Base-by-base conservation (phyloP, 1,284 basidiomycete species). In the Trichosporon sp. region DNA sequence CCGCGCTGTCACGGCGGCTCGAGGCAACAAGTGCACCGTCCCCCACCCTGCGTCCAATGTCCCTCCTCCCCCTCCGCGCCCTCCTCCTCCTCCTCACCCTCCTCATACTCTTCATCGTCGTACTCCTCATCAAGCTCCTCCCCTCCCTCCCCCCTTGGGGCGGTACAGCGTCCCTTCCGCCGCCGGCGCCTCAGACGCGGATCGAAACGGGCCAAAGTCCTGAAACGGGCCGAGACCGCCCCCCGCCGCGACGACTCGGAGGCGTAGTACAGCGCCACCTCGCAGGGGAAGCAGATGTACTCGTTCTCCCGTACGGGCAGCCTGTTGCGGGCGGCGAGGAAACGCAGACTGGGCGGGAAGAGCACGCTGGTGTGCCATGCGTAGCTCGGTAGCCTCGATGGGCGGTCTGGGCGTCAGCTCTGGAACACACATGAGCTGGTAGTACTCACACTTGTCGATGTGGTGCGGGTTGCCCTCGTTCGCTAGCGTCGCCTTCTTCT, bases 401-500 rank as follows among this genome's bases (percentile, higher is more conserved):
- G 81, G 5, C 82, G 79, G 72, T 85, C 84, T 85, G 72, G 35
- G 38, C n/a, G 72, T 73, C 19, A 73, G 71, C 32, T 32, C 12
- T 26, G 26, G 26, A 26, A 26, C 26, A 26, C 26, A 26, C 26
- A 26, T 26, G 26, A 26, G 26, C 26, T 26, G 26, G 26, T 26
- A 37, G 35, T 37, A 76, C 83, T 74, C 61, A 84, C 84, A 85
- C 85, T 95, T 95, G 77, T 91, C 87, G 65, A 94, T 87, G 84
- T 94, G 93, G 83, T 96, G 93, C 4, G 93, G 93, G 79, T 95
- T 95, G 61, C 91, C 91, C 67, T 91, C 91, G 80, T 94, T 94
- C 37, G 92, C 92, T 19, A 93, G 85, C 2, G 90, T 90, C 66
- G 91, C 91, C 64, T 92, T 88, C 83, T 94, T 94, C 88, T 94